Evolutionary conservation across 2,329 filamentous ascomycete species (phyloP).

Genomic region (Talaromyces marneffei): DNA sequence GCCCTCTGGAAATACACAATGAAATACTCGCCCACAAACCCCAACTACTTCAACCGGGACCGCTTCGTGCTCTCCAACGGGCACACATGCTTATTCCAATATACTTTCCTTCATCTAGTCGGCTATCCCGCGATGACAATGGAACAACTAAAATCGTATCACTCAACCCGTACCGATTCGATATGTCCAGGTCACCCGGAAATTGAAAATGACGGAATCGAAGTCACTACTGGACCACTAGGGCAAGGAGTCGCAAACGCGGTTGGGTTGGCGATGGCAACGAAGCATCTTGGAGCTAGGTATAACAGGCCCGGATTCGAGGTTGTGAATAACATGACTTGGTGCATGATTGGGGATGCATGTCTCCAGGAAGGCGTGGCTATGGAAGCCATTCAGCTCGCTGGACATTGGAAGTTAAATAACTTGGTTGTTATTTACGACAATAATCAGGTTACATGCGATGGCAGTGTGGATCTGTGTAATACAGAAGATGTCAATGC

Average conservation of each 20-base stretch:
- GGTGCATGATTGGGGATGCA: slow-evolving; percentile 54
- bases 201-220: slow-evolving; percentile 51
- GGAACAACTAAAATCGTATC: slow-evolving; percentile 53
- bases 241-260: slow-evolving; percentile 56
- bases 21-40: slow-evolving; percentile 53
- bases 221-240: slow-evolving; percentile 54
- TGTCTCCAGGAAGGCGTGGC: slow-evolving; percentile 56
- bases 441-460: slow-evolving; percentile 57
- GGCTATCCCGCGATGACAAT: slow-evolving; percentile 53
- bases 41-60: slow-evolving; percentile 56
- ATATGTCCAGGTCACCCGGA: slow-evolving; percentile 48
- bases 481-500: slow-evolving; percentile 54
- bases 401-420: slow-evolving; percentile 51
- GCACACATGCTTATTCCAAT: slow-evolving; percentile 53
- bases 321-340: slow-evolving; percentile 47
- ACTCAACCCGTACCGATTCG: slow-evolving; percentile 44
- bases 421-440: slow-evolving; percentile 56
- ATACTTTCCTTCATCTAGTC: slow-evolving; percentile 48
- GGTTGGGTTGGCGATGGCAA: slow-evolving; percentile 53
- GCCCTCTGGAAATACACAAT: slow-evolving; percentile 59
- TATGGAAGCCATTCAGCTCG: slow-evolving; percentile 52
- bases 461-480: slow-evolving; percentile 50
- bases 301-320: slow-evolving; percentile 48
- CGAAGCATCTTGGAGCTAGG: slow-evolving; percentile 48
- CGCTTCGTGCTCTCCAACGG: slow-evolving; percentile 59